Percentiles rank a stretch among this genome's conserved stretches.
Evolutionary conservation across 1,284 basidiomycete species (phyloP).

Genomic region (Marasmius fiardii): DNA sequence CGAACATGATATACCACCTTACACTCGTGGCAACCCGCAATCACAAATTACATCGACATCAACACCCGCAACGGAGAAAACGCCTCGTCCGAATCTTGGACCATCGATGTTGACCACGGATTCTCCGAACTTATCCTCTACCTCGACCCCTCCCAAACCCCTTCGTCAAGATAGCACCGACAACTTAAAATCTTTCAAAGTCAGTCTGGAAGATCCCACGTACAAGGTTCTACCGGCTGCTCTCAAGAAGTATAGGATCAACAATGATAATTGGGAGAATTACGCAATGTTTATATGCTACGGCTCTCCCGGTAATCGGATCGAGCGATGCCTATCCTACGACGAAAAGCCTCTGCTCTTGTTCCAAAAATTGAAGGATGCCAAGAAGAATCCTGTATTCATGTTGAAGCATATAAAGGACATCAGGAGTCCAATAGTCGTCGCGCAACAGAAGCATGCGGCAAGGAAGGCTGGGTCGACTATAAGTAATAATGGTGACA

Average conservation of each 20-base stretch:
- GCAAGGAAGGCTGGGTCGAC: slow-evolving; percentile 67
- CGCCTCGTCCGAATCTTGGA: slow-evolving; percentile 3
- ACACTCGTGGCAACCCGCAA: slow-evolving; percentile 25
- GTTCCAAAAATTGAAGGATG: slow-evolving; percentile 97
- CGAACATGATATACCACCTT: slow-evolving; percentile 60
- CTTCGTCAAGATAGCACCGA: slow-evolving; percentile 66
- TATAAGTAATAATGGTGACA: slow-evolving; percentile 25
- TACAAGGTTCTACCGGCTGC: slow-evolving; percentile 98
- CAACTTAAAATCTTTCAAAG: slow-evolving; percentile 84
- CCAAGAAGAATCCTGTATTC: slow-evolving; percentile 96
- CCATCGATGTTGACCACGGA: slow-evolving; percentile 20
- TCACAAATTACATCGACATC: slow-evolving; percentile 17
- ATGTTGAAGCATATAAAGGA: slow-evolving; percentile 99
- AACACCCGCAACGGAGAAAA: slow-evolving; percentile 16
- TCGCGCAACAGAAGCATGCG: slow-evolving; percentile 93
- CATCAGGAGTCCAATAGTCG: slow-evolving; percentile 93
- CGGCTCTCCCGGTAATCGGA: slow-evolving; percentile 80
- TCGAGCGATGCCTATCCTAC: slow-evolving; percentile 94
- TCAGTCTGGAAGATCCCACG: slow-evolving; percentile 93
- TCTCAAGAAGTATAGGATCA: slow-evolving; percentile 97
- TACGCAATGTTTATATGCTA: slow-evolving; percentile 99
- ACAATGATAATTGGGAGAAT: slow-evolving; percentile 97
- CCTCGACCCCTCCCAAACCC: slow-evolving; percentile 38
- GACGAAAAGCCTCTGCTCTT: slow-evolving; percentile 97
- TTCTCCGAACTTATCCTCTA: slow-evolving; percentile 26